Percentiles rank a stretch among this genome's conserved stretches.
These are phyloP conservation scores for Hyphodiscus hymeniophilus DNA, from an alignment of 495 filamentous ascomycete species.

Conservation along the genomic window DNA sequence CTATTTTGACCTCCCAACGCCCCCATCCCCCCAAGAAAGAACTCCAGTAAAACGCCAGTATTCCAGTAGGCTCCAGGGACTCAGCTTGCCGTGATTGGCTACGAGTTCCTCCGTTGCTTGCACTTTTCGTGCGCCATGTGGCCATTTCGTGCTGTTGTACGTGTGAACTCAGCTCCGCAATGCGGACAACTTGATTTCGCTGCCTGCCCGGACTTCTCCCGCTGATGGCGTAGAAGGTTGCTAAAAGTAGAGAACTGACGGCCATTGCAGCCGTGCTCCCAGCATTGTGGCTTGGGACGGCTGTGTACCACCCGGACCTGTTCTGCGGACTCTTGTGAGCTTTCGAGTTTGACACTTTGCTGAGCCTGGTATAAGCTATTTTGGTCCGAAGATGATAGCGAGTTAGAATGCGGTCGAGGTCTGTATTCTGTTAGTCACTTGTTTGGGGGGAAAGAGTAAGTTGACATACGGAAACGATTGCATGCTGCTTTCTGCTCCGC, in stretches of 20 bases:
- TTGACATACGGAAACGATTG: constrained; percentile 14
- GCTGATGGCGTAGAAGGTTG: constrained; percentile 84
- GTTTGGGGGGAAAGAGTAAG: not conserved
- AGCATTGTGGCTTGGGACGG: constrained; percentile 84
- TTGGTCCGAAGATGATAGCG: constrained; percentile 17
- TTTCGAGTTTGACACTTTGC: constrained; percentile 10
- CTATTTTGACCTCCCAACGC: not conserved
- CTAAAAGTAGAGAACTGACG: constrained; percentile 92
- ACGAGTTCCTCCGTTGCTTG: constrained; percentile 50
- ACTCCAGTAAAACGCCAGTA: not conserved
- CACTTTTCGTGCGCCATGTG: constrained; percentile 87
- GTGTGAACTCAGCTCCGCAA: constrained; percentile 85
- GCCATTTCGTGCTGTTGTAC: constrained; percentile 84
- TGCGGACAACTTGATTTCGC: constrained; percentile 78
- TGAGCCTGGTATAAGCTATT: constrained; percentile 4
- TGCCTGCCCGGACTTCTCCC: constrained; percentile 88
- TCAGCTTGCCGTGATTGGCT: not conserved
- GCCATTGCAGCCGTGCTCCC: constrained; percentile 93
- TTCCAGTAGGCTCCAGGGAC: no score
- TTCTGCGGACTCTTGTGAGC: constrained; percentile 24
- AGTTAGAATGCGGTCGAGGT: constrained; percentile 19
- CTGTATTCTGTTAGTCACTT: constrained; percentile 3
- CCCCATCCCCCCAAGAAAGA: not conserved
- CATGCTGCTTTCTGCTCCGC: constrained; percentile 5
- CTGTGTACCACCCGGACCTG: constrained; percentile 63